Conservation (phyloP, 139 green algal species). For the Trebouxia sp. region DNA sequence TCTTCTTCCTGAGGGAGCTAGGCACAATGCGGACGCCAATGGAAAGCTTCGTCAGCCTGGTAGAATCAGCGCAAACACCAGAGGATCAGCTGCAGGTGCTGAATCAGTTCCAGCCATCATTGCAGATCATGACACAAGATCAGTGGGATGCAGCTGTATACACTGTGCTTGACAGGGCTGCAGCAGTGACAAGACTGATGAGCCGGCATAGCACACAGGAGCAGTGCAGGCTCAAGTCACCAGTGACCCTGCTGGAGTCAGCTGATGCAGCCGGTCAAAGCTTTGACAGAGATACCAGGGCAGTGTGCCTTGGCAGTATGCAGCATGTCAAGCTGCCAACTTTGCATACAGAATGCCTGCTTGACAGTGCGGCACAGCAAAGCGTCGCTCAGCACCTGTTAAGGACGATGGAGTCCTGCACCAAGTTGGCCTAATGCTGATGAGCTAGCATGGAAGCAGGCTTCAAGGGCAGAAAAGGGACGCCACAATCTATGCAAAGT, state of each 20-base stretch:
- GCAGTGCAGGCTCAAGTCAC: neutral
- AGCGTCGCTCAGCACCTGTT: neutral
- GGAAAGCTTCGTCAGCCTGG: conserved; percentile 36
- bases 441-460: no score
- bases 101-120: conserved; percentile 6
- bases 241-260: neutral
- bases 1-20: neutral
- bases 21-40: neutral
- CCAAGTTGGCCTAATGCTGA: no score
- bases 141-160: neutral
- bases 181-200: neutral
- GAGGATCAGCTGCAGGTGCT: neutral
- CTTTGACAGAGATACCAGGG: neutral
- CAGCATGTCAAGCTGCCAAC: conserved; percentile 3
- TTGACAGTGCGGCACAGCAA: neutral
- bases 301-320: neutral
- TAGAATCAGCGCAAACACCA: conserved; percentile 29
- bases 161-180: neutral
- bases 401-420: neutral
- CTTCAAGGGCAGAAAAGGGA: no score
- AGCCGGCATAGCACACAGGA: neutral
- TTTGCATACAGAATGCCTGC: neutral
- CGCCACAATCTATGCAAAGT: no score
- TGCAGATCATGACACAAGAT: neutral
- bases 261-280: neutral